A percentile compares a stretch with the other conserved stretches of the same genome.
These are phyloP conservation scores for Leishmania tarentolae DNA, from an alignment of 208 protist genomes.

Conservation along the genomic window DNA sequence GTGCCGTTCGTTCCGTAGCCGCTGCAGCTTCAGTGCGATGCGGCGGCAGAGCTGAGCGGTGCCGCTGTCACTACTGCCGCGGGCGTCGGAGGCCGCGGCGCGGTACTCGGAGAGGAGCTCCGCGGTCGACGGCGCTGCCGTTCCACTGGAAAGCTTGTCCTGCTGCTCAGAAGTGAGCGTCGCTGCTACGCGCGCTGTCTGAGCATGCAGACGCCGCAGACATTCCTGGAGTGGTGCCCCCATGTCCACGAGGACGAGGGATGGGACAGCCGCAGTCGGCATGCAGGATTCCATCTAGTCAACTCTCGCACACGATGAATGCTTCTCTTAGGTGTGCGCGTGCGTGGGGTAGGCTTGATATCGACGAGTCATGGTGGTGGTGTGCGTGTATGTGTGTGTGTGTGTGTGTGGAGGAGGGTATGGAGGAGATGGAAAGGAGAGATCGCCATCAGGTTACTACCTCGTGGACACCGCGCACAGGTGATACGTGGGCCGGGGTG, in stretches of 20 bases:
- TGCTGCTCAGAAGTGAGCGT: neutral
- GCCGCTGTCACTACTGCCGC: neutral
- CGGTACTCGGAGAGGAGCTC: slow-evolving; percentile 5
- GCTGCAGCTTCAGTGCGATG: slow-evolving; percentile 23
- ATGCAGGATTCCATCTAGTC: neutral
- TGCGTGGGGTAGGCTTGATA: neutral
- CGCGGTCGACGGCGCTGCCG: neutral
- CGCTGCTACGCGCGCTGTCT: slow-evolving; percentile 11
- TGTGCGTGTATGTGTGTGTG: neutral
- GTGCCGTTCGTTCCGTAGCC: slow-evolving; percentile 16
- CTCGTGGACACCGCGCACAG: neutral
- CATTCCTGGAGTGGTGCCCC: slow-evolving; percentile 24
- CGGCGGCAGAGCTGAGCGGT: slow-evolving; percentile 12
- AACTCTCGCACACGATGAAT: neutral
- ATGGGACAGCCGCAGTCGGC: neutral
- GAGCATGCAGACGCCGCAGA: slow-evolving; percentile 18
- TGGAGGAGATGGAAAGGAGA: neutral
- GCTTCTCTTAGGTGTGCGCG: neutral
- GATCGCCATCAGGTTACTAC: neutral
- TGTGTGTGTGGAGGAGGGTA: neutral
- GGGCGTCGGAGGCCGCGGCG: neutral
- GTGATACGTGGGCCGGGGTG: neutral
- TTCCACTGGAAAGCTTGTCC: neutral
- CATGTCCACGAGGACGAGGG: slow-evolving; percentile 19
- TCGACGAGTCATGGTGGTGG: neutral